Evolutionary conservation across 495 filamentous ascomycete species (phyloP), one percentile per base, ranked within the genome.

Genomic region (Amniculicola lignicola): DNA sequence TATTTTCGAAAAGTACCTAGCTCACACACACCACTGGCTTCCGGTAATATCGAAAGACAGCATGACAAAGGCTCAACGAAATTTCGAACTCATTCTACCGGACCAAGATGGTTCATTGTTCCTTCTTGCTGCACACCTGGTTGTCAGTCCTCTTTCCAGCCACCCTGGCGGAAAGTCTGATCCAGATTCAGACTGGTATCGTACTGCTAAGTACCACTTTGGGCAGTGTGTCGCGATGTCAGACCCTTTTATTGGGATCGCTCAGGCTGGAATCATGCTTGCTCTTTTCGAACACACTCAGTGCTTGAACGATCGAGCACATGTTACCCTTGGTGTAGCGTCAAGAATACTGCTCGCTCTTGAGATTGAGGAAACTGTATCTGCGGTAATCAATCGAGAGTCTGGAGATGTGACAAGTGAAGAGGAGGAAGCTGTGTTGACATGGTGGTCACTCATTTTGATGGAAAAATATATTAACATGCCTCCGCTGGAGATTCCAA

Each of bases 181-280:
- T 4, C 41, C 6, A 24, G 3, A 5, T 50, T 57, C 44, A 7
- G 16, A 43, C 4, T 57, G 44, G 45, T 57, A 57, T 27, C 31
- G 33, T 25, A 38, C 43, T 1, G 49, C 44, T 25, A 57, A 57
- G 54, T 43, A 48, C 14, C 44, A 49, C 37, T 50, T 42, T 39
- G 44, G 16, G 15, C 54, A 57, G 14, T 43, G 36, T 50, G 38
- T 43, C 2, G 33, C 44, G 14, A 15, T 57, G 2, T 3, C n/a
- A 10, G 43, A 57, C 15, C 45, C 44, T 25, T 23, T n/a, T 3
- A 36, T 57, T 21, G 44, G 37, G 9, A 14, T 57, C 12, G 15
- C 50, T 4, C 54, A 57, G 36, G 44, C 45, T 14, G 54, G 54
- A 4, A 48, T 57, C 2, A 43, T 57, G n/a, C 49, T 57, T 18